A percentile compares a stretch with the other conserved stretches of the same genome.
These are phyloP conservation scores for Scortechinia acanthostroma DNA, from an alignment of 2,329 filamentous ascomycete species.

Conservation along the genomic window DNA sequence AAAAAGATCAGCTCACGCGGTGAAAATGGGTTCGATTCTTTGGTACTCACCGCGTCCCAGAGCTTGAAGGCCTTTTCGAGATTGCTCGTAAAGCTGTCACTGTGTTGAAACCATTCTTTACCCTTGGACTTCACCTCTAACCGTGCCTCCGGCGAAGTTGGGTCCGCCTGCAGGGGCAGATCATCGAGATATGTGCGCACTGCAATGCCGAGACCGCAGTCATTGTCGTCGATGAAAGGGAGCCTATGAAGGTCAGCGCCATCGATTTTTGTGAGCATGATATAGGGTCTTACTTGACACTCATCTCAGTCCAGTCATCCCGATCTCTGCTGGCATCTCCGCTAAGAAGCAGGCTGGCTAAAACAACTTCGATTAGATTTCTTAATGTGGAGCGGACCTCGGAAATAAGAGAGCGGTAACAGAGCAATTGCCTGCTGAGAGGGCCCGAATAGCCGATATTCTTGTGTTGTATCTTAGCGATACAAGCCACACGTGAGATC, in stretches of 20 bases:
- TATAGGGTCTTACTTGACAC: constrained; percentile 33
- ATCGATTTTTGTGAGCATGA: too few relatives aligned
- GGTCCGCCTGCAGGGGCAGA: constrained; percentile 33
- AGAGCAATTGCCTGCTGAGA: constrained; percentile 54
- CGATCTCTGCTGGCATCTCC: constrained; percentile 46
- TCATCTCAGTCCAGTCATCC: constrained; percentile 34
- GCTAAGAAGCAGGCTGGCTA: constrained; percentile 48
- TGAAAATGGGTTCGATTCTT: too few relatives aligned
- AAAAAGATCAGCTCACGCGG: too few relatives aligned
- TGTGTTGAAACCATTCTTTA: constrained; percentile 1
- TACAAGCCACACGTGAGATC: constrained; percentile 55
- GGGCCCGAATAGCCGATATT: constrained; percentile 62
- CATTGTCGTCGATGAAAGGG: constrained; percentile 39
- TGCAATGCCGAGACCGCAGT: constrained; percentile 41
- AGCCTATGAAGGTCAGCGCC: constrained; percentile 16
- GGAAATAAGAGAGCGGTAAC: constrained; percentile 54
- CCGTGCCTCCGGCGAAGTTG: background rate
- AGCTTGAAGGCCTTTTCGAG: background rate
- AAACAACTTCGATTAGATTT: constrained; percentile 52
- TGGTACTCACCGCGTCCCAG: constrained; percentile 1
- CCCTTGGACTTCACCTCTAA: background rate
- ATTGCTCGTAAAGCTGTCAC: background rate
- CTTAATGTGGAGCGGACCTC: constrained; percentile 48
- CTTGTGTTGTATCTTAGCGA: constrained; percentile 51
- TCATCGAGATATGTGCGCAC: constrained; percentile 49